phyloP scores from a whole-genome alignment of 176 grass and related monocot genomes.

The Juncus effusus region DNA sequence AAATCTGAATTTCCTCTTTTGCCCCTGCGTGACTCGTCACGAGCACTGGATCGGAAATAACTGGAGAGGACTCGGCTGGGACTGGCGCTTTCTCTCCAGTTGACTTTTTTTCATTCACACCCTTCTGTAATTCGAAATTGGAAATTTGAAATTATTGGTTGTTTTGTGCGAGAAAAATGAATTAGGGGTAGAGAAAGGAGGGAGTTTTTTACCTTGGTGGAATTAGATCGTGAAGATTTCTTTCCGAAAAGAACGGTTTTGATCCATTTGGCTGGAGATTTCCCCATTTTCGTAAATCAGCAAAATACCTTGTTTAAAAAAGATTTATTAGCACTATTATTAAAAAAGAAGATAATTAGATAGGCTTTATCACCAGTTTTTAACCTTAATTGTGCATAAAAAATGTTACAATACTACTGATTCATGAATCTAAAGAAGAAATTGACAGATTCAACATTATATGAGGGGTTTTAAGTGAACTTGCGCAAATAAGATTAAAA shows the following conservation, averaged over 20 bases:
- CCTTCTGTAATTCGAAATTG: constrained; percentile 41
- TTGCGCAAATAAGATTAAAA: no score
- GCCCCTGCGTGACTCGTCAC: constrained; percentile 34
- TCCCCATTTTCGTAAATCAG: constrained; percentile 51
- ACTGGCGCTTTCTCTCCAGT: constrained; percentile 39
- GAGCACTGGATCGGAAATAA: constrained; percentile 75
- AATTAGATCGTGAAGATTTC: constrained; percentile 58
- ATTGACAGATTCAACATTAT: neutral
- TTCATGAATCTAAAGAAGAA: neutral
- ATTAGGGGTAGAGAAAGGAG: neutral
- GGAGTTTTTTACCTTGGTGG: constrained; percentile 40
- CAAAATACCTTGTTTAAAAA: neutral
- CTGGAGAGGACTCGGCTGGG: constrained; percentile 45
- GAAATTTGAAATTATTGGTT: constrained; percentile 11
- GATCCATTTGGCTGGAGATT: constrained; percentile 88
- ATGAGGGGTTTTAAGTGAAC: neutral
- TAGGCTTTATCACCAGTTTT: neutral
- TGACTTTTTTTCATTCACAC: constrained; percentile 41
- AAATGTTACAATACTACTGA: neutral
- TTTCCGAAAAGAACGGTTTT: constrained; percentile 83
- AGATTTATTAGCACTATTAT: constrained; percentile 13
- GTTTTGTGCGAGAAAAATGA: constrained; percentile 3
- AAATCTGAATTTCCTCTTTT: constrained; percentile 36
- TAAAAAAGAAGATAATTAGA: constrained; percentile 6
- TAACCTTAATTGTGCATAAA: neutral